Conservation (phyloP, 345 rosid species). For the Lagerstroemia speciosa region DNA sequence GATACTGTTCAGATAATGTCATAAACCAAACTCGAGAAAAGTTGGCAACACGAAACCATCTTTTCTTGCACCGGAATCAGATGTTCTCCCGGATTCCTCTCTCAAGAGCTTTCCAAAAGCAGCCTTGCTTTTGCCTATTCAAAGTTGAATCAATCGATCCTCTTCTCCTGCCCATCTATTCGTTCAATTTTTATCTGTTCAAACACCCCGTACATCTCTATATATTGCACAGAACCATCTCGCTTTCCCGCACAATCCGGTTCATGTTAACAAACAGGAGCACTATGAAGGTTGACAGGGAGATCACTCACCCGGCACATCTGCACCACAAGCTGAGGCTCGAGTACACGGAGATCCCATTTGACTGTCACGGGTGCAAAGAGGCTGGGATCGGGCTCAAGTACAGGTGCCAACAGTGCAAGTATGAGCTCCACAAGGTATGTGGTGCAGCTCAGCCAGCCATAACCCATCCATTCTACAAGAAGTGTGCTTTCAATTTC, state of each 20-base stretch:
- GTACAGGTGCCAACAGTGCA: conserved; percentile 30
- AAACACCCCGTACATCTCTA: neutral
- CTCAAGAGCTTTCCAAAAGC: conserved; percentile 2
- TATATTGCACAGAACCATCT: neutral
- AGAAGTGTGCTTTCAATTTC: conserved; percentile 28
- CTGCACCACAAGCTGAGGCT: conserved; percentile 31
- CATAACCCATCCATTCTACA: conserved; percentile 28
- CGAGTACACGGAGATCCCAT: conserved; percentile 31
- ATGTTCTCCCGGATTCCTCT: neutral
- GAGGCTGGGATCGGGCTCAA: conserved; percentile 39
- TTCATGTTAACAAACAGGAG: neutral
- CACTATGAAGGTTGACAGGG: conserved; percentile 36
- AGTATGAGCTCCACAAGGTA: conserved; percentile 33
- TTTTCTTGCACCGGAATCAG: neutral
- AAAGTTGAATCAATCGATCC: neutral
- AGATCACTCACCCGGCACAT: conserved; percentile 37
- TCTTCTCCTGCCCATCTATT: neutral
- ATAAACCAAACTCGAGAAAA: neutral
- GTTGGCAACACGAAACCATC: neutral
- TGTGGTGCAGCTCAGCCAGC: conserved; percentile 21
- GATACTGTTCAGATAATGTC: neutral
- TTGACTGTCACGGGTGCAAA: conserved; percentile 40
- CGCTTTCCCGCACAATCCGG: neutral
- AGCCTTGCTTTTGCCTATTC: neutral
- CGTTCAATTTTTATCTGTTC: neutral